Conservation (phyloP, 768 basidiomycete genomes). For the Boletus coccyginus region DNA sequence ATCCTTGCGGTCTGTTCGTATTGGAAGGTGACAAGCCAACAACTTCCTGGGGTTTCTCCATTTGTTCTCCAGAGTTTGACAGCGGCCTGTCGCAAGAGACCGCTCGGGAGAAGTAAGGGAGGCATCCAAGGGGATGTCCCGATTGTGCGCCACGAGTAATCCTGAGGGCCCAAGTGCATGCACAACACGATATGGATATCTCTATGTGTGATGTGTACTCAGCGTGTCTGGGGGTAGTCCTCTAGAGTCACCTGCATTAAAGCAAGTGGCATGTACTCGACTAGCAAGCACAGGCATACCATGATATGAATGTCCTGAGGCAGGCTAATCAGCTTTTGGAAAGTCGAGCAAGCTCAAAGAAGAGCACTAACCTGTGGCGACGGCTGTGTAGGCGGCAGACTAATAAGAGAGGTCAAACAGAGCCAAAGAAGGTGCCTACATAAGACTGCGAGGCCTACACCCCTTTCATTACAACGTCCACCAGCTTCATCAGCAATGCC, state of each 20-base stretch:
- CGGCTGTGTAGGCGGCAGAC: constrained; percentile 1
- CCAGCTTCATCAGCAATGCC: constrained; percentile 23
- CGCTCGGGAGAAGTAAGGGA: constrained; percentile 17
- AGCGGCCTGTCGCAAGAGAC: constrained; percentile 34
- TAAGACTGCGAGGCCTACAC: constrained; percentile 24
- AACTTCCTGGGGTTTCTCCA: no score
- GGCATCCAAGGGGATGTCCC: constrained; percentile 38
- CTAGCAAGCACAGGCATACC: constrained; percentile 31
- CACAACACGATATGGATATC: constrained; percentile 62
- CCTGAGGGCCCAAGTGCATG: constrained; percentile 47
- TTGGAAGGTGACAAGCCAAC: no score
- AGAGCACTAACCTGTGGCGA: neutral
- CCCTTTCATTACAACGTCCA: constrained; percentile 31
- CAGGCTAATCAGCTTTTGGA: constrained; percentile 37
- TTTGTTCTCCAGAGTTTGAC: no score
- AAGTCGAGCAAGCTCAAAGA: no score
- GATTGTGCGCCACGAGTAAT: constrained; percentile 55
- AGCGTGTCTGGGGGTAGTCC: constrained; percentile 8
- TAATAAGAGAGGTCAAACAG: constrained; percentile 20
- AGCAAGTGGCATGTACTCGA: constrained; percentile 41
- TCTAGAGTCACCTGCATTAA: constrained; percentile 44
- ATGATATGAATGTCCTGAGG: constrained; percentile 43
- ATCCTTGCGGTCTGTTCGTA: no score
- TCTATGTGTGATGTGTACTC: constrained; percentile 37
- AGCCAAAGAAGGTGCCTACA: constrained; percentile 28